phyloP scores from a whole-genome alignment of 108 stramenopile genomes.

The Asterionellopsis glacialis region DNA sequence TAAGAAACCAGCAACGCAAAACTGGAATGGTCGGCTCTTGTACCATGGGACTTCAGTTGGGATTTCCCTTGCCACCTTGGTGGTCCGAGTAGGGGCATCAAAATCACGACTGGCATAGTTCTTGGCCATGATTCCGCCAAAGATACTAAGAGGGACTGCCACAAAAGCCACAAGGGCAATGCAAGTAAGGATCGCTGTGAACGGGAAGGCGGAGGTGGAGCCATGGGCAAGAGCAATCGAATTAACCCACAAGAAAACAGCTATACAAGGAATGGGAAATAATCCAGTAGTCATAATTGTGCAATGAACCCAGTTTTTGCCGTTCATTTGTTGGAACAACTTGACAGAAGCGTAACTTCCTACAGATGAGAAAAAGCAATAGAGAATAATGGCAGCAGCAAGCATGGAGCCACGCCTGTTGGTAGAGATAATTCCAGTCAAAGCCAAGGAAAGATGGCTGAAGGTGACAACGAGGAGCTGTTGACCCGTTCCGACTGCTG shows the following conservation, averaged over 20 bases:
- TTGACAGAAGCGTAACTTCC: conserved; percentile 83
- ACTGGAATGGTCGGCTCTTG: conserved; percentile 61
- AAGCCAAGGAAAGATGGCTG: conserved; percentile 79
- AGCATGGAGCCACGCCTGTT: conserved; percentile 92
- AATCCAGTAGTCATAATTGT: conserved; percentile 76
- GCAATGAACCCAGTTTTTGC: conserved; percentile 91
- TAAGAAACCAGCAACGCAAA: conserved; percentile 94
- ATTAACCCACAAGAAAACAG: conserved; percentile 90
- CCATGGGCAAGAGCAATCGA: conserved; percentile 86
- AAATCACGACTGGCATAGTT: conserved; percentile 83
- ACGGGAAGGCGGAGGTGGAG: conserved; percentile 93
- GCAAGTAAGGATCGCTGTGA: conserved; percentile 89
- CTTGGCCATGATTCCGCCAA: conserved; percentile 91
- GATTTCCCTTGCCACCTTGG: conserved; percentile 95
- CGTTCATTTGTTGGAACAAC: conserved; percentile 91
- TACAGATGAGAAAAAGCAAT: conserved; percentile 85
- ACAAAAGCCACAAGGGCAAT: conserved; percentile 72
- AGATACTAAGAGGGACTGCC: conserved; percentile 87
- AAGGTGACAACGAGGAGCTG: conserved; percentile 81
- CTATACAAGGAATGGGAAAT: conserved; percentile 83
- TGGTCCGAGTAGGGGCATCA: conserved; percentile 95
- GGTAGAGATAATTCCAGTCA: conserved; percentile 82
- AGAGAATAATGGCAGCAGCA: conserved; percentile 87
- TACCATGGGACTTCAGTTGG: conserved; percentile 83
- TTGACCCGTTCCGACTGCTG: conserved; percentile 89